phyloP scores from a whole-genome alignment of 2,329 filamentous ascomycete genomes.

The Calycina herbarum region DNA sequence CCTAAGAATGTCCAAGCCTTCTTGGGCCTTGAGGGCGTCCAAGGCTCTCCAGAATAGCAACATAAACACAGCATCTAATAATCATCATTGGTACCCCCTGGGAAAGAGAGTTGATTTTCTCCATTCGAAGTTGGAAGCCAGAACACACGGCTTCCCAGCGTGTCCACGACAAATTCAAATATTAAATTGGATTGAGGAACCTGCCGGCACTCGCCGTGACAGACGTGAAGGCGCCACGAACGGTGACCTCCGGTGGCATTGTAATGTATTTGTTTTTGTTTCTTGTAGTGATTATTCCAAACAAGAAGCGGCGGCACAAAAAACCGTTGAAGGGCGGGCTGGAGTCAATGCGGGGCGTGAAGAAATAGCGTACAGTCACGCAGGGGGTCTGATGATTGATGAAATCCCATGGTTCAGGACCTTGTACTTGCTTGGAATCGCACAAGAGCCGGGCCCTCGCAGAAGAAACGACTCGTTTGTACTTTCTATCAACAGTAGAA shows the following conservation, averaged over 20 bases:
- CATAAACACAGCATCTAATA: background rate
- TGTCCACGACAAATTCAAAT: background rate
- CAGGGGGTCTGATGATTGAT: conserved; percentile 6
- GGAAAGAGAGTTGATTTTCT: background rate
- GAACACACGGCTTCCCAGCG: background rate
- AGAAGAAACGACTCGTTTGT: conserved; percentile 2
- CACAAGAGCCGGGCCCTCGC: conserved; percentile 1
- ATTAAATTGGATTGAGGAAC: background rate
- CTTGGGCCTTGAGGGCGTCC: background rate
- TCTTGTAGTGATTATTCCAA: background rate
- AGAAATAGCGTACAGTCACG: background rate
- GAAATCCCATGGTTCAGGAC: conserved; percentile 1
- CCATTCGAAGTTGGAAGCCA: background rate
- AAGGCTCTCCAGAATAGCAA: background rate
- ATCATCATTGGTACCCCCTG: background rate
- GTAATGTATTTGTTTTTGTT: background rate
- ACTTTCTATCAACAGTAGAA: background rate
- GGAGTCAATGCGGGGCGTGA: background rate
- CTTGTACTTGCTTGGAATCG: background rate
- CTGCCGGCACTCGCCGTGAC: background rate
- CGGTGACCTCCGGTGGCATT: conserved; percentile 4
- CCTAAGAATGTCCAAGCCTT: background rate
- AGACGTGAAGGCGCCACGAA: background rate
- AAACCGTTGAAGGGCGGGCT: conserved; percentile 1
- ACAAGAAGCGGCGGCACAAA: background rate